phyloP scores from a whole-genome alignment of 345 rosid species.

The Salix udensis region DNA sequence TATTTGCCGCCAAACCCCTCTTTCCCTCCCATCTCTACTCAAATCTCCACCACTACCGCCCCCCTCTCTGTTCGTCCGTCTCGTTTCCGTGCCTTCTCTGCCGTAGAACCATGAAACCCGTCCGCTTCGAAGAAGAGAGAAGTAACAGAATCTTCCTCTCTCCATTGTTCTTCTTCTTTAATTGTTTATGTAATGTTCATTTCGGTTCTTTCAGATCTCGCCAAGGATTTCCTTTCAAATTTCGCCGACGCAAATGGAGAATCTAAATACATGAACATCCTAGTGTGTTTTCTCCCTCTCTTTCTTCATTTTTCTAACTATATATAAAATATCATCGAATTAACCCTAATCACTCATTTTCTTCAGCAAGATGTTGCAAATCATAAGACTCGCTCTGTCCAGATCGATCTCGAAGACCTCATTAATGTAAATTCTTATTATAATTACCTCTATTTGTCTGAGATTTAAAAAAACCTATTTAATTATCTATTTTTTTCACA shows the following conservation, averaged over 20 bases:
- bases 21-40: conserved; percentile 5
- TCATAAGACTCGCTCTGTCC: conserved; percentile 64
- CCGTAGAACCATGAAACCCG: conserved; percentile 50
- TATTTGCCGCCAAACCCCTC: conserved; percentile 13
- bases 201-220: conserved; percentile 35
- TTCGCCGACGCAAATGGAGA: conserved; percentile 65
- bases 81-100: not conserved
- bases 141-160: conserved; percentile 28
- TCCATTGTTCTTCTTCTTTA: not conserved
- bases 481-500: conserved; percentile 16
- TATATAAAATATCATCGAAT: not conserved
- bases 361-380: conserved; percentile 88
- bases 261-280: conserved; percentile 73
- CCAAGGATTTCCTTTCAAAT: conserved; percentile 75
- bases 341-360: not conserved
- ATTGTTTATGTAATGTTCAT: not conserved
- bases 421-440: conserved; percentile 47
- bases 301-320: not conserved
- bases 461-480: conserved; percentile 13
- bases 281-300: conserved; percentile 44
- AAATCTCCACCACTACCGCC: conserved; percentile 2
- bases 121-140: conserved; percentile 56
- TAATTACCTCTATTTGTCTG: not conserved
- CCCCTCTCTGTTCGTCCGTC: not conserved
- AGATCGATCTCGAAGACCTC: conserved; percentile 76